These are phyloP conservation scores for Physcomitrellopsis africana DNA, from an alignment of 225 moss, liverwort and hornwort species.

Conservation along the genomic window DNA sequence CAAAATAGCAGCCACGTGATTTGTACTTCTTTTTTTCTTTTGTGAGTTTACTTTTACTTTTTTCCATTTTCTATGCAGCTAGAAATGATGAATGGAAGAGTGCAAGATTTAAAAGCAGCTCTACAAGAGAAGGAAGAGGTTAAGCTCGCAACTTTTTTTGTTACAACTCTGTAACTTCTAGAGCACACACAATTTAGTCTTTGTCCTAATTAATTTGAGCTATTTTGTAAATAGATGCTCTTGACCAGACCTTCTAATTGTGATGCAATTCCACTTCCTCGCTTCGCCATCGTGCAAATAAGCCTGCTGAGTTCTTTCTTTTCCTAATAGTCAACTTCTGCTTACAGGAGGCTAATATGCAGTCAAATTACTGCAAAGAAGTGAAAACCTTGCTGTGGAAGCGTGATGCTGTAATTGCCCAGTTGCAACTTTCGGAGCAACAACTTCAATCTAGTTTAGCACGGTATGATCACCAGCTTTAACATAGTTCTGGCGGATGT, in stretches of 20 bases:
- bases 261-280: neutral
- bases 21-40: neutral
- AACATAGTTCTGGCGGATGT: neutral
- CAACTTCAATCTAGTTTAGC: slow-evolving; percentile 81
- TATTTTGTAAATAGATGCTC: neutral
- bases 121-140: slow-evolving; percentile 82
- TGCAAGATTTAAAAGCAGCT: slow-evolving; percentile 77
- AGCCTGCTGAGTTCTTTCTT: neutral
- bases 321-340: slow-evolving; percentile 15
- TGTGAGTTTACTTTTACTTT: too few species aligned
- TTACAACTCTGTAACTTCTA: neutral
- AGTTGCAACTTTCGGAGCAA: slow-evolving; percentile 87
- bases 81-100: slow-evolving; percentile 62
- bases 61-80: slow-evolving; percentile 48
- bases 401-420: slow-evolving; percentile 71
- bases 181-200: neutral
- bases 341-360: slow-evolving; percentile 57
- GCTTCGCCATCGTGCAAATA: neutral
- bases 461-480: slow-evolving; percentile 40
- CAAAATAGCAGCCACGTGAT: neutral
- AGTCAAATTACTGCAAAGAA: slow-evolving; percentile 68
- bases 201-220: neutral
- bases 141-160: slow-evolving; percentile 3
- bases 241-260: slow-evolving; percentile 5
- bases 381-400: slow-evolving; percentile 79